A percentile compares a stretch with the other conserved stretches of the same genome.
Evolutionary conservation across 345 rosid genomes (phyloP).

Genomic region (Citrus medica): DNA sequence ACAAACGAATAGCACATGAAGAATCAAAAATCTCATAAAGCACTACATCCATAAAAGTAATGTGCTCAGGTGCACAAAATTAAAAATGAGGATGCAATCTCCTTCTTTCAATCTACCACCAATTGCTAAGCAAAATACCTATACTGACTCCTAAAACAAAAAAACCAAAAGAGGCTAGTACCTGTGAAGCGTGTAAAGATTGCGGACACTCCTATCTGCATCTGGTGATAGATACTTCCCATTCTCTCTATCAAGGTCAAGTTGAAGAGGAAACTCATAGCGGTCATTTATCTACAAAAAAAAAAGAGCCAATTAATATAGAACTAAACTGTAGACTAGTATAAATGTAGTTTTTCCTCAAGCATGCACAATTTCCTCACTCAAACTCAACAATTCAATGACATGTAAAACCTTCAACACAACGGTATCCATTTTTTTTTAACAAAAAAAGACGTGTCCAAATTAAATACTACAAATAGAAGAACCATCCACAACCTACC

Average conservation of each 20-base stretch:
- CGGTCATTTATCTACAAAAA: conserved; percentile 83
- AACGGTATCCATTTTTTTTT: too few species aligned
- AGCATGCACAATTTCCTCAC: not conserved
- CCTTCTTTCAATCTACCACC: not conserved
- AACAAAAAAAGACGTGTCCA: not conserved
- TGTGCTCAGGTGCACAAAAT: not conserved
- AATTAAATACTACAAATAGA: not conserved
- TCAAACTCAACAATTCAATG: not conserved
- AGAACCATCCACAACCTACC: too few species aligned
- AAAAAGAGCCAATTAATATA: not conserved
- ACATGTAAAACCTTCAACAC: not conserved
- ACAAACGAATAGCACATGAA: conserved; percentile 7
- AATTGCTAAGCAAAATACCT: not conserved
- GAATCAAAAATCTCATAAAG: not conserved
- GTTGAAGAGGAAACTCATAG: conserved; percentile 92
- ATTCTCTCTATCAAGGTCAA: conserved; percentile 87
- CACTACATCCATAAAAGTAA: not conserved
- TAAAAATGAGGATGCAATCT: not conserved
- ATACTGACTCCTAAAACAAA: not conserved
- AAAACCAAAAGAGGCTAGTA: conserved; percentile 14
- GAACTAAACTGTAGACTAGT: conserved; percentile 3
- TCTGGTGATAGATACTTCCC: conserved; percentile 89
- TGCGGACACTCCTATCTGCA: conserved; percentile 84
- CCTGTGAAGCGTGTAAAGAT: conserved; percentile 95
- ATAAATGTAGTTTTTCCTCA: not conserved